Conservation (phyloP, 1,139 yeast species). For the Geotrichum reessii region DNA sequence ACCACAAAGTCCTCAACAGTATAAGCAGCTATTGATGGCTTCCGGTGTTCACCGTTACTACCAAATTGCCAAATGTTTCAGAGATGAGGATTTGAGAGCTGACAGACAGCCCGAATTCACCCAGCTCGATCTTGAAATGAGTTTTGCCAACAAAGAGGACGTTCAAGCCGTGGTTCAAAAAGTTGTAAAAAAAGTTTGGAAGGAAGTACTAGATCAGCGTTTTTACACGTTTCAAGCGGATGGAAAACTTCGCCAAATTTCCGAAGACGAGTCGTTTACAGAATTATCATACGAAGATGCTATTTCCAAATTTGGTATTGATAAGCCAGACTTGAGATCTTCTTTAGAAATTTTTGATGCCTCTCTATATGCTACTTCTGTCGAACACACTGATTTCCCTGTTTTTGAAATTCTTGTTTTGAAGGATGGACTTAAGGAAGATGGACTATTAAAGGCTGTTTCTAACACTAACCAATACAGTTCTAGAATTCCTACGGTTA, state of each 20-base stretch:
- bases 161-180: constrained; percentile 63
- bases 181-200: constrained; percentile 55
- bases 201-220: constrained; percentile 38
- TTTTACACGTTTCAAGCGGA: constrained; percentile 31
- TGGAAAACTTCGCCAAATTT: constrained; percentile 5
- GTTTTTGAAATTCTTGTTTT: constrained; percentile 70
- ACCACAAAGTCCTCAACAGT: constrained; percentile 97
- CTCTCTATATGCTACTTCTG: constrained; percentile 25
- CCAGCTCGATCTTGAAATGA: constrained; percentile 91
- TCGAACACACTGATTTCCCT: constrained; percentile 45
- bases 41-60: constrained; percentile 82
- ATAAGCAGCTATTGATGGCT: constrained; percentile 90
- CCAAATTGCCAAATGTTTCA: constrained; percentile 87
- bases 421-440: constrained; percentile 41
- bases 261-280: constrained; percentile 31
- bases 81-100: constrained; percentile 91
- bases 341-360: constrained; percentile 45
- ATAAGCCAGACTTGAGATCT: constrained; percentile 80
- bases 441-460: constrained; percentile 39
- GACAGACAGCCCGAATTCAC: constrained; percentile 98
- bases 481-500: constrained; percentile 54
- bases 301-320: constrained; percentile 73
- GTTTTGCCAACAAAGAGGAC: constrained; percentile 64
- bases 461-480: constrained; percentile 47
- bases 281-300: constrained; percentile 63